Conservation (phyloP, 768 basidiomycete species). For the Mycena latifolia region DNA sequence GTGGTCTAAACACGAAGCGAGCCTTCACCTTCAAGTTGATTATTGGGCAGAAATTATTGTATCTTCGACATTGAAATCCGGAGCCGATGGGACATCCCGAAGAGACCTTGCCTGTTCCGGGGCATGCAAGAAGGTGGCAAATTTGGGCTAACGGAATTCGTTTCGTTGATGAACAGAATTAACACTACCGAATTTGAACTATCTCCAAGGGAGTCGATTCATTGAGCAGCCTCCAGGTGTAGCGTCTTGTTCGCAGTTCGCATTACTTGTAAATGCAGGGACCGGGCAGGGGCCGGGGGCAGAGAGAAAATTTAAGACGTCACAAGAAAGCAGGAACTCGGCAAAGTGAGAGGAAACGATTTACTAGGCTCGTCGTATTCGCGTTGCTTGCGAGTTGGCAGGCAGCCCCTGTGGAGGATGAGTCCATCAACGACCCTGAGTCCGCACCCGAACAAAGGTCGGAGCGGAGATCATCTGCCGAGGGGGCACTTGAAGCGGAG, state of each 20-base stretch:
- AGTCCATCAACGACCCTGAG: no score
- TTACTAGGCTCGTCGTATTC: constrained; percentile 11
- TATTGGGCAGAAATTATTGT: constrained; percentile 18
- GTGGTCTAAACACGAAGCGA: constrained; percentile 17
- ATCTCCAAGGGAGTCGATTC: constrained; percentile 23
- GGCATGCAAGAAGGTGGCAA: constrained; percentile 3
- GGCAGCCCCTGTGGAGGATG: no score
- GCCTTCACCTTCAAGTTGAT: constrained; percentile 10
- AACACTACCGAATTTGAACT: constrained; percentile 8
- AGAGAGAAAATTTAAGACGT: constrained; percentile 18
- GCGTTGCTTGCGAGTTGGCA: not conserved
- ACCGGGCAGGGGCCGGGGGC: not conserved
- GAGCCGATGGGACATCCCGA: constrained; percentile 16
- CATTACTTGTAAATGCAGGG: not conserved
- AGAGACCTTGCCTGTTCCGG: constrained; percentile 26
- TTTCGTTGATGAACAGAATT: constrained; percentile 17
- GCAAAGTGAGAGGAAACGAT: not conserved
- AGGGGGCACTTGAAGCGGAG: no score
- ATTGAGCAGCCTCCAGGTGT: not conserved
- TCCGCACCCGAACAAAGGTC: no score
- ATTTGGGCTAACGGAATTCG: constrained; percentile 24
- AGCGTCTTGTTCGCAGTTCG: not conserved
- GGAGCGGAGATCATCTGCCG: no score
- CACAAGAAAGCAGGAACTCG: constrained; percentile 1
- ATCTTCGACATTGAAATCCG: constrained; percentile 5